A percentile compares a stretch with the other conserved stretches of the same genome.
phyloP scores from a whole-genome alignment of 176 grass and related monocot genomes.

The Bonia amplexicaulis region DNA sequence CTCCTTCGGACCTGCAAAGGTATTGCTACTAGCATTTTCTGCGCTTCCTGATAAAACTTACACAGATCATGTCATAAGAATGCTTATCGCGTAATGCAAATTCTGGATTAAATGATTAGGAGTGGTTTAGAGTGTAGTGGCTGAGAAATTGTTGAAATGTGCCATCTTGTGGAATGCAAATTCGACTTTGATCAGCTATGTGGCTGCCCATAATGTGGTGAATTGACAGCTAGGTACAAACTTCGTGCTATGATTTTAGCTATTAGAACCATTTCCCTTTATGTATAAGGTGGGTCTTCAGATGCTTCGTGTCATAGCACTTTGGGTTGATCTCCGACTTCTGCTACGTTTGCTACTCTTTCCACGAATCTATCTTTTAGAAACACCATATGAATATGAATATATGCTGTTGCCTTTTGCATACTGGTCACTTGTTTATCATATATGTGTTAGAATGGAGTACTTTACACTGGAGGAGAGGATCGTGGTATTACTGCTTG shows the following conservation, averaged over 20 bases:
- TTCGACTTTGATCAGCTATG: background rate
- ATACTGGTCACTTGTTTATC: background rate
- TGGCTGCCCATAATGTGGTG: background rate
- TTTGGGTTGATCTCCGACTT: background rate
- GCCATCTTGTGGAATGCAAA: background rate
- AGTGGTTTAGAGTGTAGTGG: background rate
- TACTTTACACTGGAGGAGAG: conserved; percentile 80
- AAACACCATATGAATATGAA: background rate
- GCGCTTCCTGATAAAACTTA: background rate
- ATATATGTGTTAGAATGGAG: conserved; percentile 49
- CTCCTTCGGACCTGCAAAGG: conserved; percentile 59
- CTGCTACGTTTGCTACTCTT: background rate
- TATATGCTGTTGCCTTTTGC: background rate
- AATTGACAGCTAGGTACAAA: background rate
- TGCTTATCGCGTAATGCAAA: background rate
- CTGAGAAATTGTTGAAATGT: background rate
- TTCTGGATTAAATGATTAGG: background rate
- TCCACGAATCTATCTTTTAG: background rate
- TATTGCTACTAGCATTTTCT: conserved; percentile 15
- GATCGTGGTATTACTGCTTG: conserved; percentile 69
- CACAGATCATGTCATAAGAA: background rate
- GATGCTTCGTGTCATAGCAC: background rate
- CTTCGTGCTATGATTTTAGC: background rate
- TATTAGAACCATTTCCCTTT: background rate
- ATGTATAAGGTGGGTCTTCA: background rate